Conservation (phyloP, 2,329 filamentous ascomycete species). For the Colletotrichum salicis region DNA sequence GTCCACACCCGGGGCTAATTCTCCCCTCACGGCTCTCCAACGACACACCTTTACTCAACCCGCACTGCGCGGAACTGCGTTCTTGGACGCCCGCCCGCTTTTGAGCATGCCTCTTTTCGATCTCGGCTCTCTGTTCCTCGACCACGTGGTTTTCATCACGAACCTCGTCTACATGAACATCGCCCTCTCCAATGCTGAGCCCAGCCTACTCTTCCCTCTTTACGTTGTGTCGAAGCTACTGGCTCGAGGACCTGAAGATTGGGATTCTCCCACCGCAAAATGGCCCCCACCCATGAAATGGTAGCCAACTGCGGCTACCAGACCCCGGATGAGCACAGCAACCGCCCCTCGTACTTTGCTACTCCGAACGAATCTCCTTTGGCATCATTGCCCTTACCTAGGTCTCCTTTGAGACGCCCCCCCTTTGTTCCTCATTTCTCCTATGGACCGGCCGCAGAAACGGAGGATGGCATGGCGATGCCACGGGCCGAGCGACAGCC, state of each 20-base stretch:
- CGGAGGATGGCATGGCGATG: neutral
- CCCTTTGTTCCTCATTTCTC: slow-evolving; percentile 28
- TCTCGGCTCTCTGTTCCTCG: slow-evolving; percentile 61
- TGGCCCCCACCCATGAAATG: slow-evolving; percentile 48
- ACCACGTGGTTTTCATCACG: slow-evolving; percentile 64
- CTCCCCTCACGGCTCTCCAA: slow-evolving; percentile 13
- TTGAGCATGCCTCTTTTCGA: slow-evolving; percentile 61
- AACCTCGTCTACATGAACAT: slow-evolving; percentile 64
- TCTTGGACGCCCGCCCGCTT: slow-evolving; percentile 12
- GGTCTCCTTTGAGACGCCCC: slow-evolving; percentile 25
- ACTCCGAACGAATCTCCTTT: slow-evolving; percentile 20
- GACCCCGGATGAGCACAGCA: slow-evolving; percentile 49
- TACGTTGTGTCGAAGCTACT: slow-evolving; percentile 62
- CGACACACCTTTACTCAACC: slow-evolving; percentile 5
- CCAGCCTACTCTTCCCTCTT: slow-evolving; percentile 56
- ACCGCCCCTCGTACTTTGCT: slow-evolving; percentile 43
- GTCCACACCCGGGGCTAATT: slow-evolving; percentile 17
- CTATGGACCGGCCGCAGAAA: slow-evolving; percentile 16
- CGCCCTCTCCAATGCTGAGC: slow-evolving; percentile 60
- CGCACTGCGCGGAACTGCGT: slow-evolving; percentile 24
- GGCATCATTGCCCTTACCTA: neutral
- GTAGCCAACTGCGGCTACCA: slow-evolving; percentile 48
- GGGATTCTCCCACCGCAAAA: slow-evolving; percentile 50
- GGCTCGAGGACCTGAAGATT: slow-evolving; percentile 58
- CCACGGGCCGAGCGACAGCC: slow-evolving; percentile 26